These are phyloP conservation scores for Russula compacta DNA, from an alignment of 768 basidiomycete genomes.

Conservation along the genomic window DNA sequence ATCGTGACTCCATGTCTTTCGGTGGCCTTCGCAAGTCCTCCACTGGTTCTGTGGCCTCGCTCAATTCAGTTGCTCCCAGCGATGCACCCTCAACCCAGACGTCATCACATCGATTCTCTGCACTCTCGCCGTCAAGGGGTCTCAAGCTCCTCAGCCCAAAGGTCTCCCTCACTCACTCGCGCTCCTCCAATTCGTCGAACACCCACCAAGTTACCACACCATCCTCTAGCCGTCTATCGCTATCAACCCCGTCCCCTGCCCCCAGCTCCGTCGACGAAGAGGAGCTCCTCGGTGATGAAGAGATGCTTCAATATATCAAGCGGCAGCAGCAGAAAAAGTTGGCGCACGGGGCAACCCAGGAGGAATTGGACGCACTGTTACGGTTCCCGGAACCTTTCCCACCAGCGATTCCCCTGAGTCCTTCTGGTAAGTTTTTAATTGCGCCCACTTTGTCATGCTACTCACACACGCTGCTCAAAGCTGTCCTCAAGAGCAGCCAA, in stretches of 20 bases:
- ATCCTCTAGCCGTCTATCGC: slow-evolving; percentile 62
- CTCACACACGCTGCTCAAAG: slow-evolving; percentile 30
- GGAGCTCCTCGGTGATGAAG: slow-evolving; percentile 84
- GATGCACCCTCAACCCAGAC: slow-evolving; percentile 22
- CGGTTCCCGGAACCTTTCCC: slow-evolving; percentile 87
- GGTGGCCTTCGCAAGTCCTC: slow-evolving; percentile 74
- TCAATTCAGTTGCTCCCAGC: slow-evolving; percentile 42
- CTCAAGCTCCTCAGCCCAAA: slow-evolving; percentile 77
- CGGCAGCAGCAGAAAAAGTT: slow-evolving; percentile 85
- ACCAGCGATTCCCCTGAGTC: slow-evolving; percentile 56
- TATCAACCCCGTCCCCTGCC: slow-evolving; percentile 79
- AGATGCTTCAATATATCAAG: slow-evolving; percentile 92
- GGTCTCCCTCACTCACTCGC: slow-evolving; percentile 50
- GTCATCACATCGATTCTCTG: slow-evolving; percentile 62
- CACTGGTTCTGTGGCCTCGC: slow-evolving; percentile 67
- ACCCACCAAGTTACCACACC: slow-evolving; percentile 49
- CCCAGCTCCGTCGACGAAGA: slow-evolving; percentile 76
- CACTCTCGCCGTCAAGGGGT: slow-evolving; percentile 76
- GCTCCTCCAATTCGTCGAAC: slow-evolving; percentile 46
- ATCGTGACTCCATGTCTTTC: slow-evolving; percentile 74
- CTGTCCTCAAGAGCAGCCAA: slow-evolving; percentile 55
- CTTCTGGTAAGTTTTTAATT: slow-evolving; percentile 48
- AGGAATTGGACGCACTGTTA: slow-evolving; percentile 79
- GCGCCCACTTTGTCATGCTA: not conserved
- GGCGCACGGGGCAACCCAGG: slow-evolving; percentile 72